These are phyloP conservation scores for Trichopus zeylanicus DNA, from an alignment of 116 monocot genomes.

Conservation along the genomic window DNA sequence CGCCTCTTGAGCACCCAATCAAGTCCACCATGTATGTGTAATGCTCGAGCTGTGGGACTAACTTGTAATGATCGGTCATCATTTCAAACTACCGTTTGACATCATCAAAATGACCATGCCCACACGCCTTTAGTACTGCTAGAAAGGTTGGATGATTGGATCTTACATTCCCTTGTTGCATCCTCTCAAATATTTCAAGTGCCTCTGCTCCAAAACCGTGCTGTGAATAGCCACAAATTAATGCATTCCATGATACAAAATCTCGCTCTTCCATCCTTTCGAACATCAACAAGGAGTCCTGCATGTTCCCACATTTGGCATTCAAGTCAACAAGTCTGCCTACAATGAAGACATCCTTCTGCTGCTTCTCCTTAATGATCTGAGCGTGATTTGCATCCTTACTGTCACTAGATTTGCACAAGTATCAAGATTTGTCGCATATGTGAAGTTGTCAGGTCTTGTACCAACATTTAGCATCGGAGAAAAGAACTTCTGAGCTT, in stretches of 20 bases:
- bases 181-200: conserved; percentile 51
- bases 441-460: conserved; percentile 84
- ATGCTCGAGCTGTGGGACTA: conserved; percentile 81
- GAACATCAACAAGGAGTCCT: conserved; percentile 52
- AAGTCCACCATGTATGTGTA: conserved; percentile 88
- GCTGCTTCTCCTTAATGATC: conserved; percentile 49
- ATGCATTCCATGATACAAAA: conserved; percentile 73
- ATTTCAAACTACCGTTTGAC: conserved; percentile 47
- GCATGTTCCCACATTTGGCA: conserved; percentile 80
- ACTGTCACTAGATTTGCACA: conserved; percentile 64
- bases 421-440: conserved; percentile 70
- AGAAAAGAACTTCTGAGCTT: conserved; percentile 61
- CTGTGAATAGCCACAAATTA: conserved; percentile 74
- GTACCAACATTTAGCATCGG: conserved; percentile 49
- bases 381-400: conserved; percentile 65
- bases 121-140: conserved; percentile 71
- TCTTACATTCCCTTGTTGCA: conserved; percentile 44
- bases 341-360: conserved; percentile 55
- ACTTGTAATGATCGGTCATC: conserved; percentile 39
- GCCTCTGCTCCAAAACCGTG: conserved; percentile 65
- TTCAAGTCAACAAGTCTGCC: conserved; percentile 92
- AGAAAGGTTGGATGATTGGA: conserved; percentile 87
- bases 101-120: conserved; percentile 53
- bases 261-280: conserved; percentile 49
- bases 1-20: conserved; percentile 43